Conservation (phyloP, 192 early-diverging fungal species). For the Linnemannia elongata region DNA sequence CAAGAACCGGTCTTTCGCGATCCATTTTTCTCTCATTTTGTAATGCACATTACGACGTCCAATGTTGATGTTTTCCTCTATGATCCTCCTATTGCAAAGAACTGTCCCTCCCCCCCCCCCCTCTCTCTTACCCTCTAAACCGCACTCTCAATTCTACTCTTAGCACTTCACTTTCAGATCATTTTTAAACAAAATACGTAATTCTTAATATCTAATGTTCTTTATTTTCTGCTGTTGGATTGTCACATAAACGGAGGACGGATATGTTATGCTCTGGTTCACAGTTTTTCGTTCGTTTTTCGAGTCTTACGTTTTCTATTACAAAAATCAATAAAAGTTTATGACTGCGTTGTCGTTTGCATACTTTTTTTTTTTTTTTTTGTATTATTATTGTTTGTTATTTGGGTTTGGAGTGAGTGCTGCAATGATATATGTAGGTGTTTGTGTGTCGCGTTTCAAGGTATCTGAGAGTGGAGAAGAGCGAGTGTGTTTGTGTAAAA, state of each 20-base stretch:
- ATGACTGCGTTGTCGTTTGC: neutral
- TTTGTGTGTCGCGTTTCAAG: too few species aligned
- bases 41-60: neutral
- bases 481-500: too few species aligned
- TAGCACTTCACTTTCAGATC: neutral
- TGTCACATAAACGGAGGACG: too few species aligned
- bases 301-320: neutral
- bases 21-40: neutral
- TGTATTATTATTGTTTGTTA: too few species aligned
- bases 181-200: neutral
- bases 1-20: neutral
- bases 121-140: neutral
- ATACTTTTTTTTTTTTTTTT: neutral
- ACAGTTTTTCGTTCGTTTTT: neutral
- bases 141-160: neutral
- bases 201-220: neutral
- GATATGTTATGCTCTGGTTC: neutral
- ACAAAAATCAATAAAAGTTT: neutral
- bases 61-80: neutral
- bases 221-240: neutral
- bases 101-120: too few species aligned
- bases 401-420: neutral
- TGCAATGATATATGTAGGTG: neutral
- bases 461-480: neutral
- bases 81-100: neutral